These are phyloP conservation scores for Talaromyces islandicus DNA, from an alignment of 2,329 filamentous ascomycete genomes.

Conservation along the genomic window DNA sequence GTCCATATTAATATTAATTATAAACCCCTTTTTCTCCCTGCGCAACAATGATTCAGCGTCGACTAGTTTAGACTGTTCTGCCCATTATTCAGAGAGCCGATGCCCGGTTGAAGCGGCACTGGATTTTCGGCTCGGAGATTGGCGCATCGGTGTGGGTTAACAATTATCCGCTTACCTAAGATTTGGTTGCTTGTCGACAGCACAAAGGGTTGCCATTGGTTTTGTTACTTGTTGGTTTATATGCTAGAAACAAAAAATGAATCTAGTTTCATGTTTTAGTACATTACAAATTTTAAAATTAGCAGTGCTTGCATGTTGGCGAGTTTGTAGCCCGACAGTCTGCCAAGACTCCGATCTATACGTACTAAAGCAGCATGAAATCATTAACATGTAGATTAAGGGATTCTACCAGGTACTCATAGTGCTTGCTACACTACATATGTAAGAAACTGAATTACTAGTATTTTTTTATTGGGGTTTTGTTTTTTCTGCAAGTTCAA, in stretches of 20 bases:
- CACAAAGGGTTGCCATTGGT: neutral
- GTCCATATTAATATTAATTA: constrained; percentile 22
- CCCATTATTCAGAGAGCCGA: neutral
- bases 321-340: neutral
- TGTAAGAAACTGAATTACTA: no score
- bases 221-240: neutral
- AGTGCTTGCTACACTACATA: no score
- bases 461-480: no score
- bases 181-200: neutral
- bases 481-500: no score
- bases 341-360: neutral
- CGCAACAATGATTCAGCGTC: neutral
- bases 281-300: neutral
- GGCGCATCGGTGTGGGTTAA: neutral
- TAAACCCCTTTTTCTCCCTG: neutral
- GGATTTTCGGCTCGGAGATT: constrained; percentile 9
- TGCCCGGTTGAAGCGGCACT: constrained; percentile 13
- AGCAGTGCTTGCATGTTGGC: neutral
- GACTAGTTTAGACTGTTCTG: neutral
- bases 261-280: neutral
- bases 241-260: neutral
- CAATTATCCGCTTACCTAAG: constrained; percentile 4
- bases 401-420: no score
- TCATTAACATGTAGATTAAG: neutral
- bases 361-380: neutral